phyloP scores from a whole-genome alignment of 495 filamentous ascomycete species.

The Neurospora sp. region DNA sequence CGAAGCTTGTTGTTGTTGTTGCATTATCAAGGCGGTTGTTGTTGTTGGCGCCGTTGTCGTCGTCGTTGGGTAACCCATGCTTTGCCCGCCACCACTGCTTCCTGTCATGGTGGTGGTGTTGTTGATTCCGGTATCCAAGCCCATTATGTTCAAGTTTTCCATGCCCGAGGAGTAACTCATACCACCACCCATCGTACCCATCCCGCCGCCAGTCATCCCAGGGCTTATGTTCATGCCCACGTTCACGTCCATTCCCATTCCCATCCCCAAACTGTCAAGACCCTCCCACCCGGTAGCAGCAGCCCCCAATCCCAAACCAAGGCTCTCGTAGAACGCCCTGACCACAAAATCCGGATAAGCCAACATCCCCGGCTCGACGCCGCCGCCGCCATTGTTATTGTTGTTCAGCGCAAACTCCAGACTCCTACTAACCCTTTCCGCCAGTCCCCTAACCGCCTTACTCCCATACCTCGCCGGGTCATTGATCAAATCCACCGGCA shows the following conservation, averaged over 20 bases:
- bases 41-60: too few species aligned
- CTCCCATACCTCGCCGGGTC: conserved; percentile 11
- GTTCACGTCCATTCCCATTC: neutral
- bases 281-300: too few species aligned
- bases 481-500: neutral
- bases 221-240: neutral
- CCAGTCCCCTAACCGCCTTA: conserved; percentile 20
- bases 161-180: neutral
- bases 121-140: too few species aligned
- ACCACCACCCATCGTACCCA: too few species aligned
- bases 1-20: neutral
- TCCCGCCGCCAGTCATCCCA: neutral
- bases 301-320: neutral
- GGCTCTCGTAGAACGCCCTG: conserved; percentile 20
- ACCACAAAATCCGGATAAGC: conserved; percentile 24
- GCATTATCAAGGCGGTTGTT: too few species aligned
- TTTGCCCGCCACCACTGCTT: too few species aligned
- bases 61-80: too few species aligned
- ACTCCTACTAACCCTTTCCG: conserved; percentile 27
- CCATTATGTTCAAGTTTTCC: neutral
- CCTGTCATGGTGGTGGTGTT: too few species aligned
- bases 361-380: conserved; percentile 32
- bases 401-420: conserved; percentile 26
- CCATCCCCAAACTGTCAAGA: neutral
- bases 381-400: neutral